Base-by-base conservation (phyloP, 2,329 filamentous ascomycete genomes). In the Cladophialophora psammophila region DNA sequence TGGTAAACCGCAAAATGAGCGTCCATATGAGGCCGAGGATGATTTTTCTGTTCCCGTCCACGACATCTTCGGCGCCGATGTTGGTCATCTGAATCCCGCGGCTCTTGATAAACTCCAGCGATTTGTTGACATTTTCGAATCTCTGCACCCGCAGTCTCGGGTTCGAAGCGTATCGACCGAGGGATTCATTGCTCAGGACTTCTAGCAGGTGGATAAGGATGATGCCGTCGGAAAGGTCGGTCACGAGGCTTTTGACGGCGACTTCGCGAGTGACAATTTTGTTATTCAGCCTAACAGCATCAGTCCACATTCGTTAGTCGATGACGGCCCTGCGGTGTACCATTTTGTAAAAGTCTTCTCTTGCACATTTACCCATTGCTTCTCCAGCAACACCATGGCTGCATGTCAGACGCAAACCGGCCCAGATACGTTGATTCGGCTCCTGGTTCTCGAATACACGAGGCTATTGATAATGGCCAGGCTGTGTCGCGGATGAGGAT, bases 261-360 rank as follows among this genome's bases (percentile, higher is more conserved):
- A 97, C 82, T 64, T 90, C 83, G 73, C 94, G 88, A 68, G 84
- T 86, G 78, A 91, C 90, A 75, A 99, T 84, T 82, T 99, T 99
- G 74, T 93, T 96, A 81, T 99, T 99, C 73, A 99, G 88, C 95
- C 93, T 95, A 76, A 58, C 18, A 34, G 15, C 20, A 58, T 71
- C 50, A 71, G 66, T 66, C 60, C 34, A 65, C 40, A 7, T 20
- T 13, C 31, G 20, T 13, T 5, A 31, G 26, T 20, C 13, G 26
- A 13, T 53, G 55, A 55, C 38, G 50, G 7, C n/a, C 62, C 12
- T 15, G 34, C 32, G 4, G 71, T 73, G 75, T 76, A 92, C 91
- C 95, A 99, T 92, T 98, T 99, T 67, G 94, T 97, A 81, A 99
- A 99, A 34, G 95, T 99, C 87, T 98, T 99, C 80, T 98, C 91